These are phyloP conservation scores for Arachnomyces sp. DNA, from an alignment of 2,329 filamentous ascomycete species.

Conservation along the genomic window DNA sequence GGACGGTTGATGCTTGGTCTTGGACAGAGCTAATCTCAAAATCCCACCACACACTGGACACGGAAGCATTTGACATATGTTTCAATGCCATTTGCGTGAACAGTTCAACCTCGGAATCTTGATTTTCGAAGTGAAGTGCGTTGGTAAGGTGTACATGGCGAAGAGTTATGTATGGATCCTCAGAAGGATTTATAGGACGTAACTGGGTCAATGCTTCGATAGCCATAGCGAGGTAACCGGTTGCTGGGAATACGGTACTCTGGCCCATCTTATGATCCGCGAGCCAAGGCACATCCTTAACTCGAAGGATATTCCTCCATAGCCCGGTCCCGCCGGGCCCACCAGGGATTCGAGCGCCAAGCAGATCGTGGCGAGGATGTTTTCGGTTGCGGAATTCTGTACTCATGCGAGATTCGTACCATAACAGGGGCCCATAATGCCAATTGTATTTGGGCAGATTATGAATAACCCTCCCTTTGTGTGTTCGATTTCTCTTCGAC, in stretches of 20 bases:
- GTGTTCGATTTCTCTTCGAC: neutral
- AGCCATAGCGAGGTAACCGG: constrained; percentile 36
- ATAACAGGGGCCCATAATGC: constrained; percentile 18
- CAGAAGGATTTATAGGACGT: neutral
- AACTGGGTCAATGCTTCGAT: constrained; percentile 29
- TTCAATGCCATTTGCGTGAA: no score
- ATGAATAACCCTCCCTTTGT: constrained; percentile 10
- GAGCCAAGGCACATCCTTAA: constrained; percentile 30
- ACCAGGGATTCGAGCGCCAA: constrained; percentile 16
- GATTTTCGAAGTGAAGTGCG: no score
- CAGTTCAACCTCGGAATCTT: no score
- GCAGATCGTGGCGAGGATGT: constrained; percentile 17
- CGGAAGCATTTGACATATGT: no score
- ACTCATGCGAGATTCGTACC: constrained; percentile 20
- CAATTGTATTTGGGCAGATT: constrained; percentile 23
- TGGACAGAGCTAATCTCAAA: no score
- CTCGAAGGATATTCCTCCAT: constrained; percentile 33
- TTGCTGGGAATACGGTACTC: constrained; percentile 33
- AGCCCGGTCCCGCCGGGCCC: constrained; percentile 21
- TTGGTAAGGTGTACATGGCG: no score
- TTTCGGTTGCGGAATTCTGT: constrained; percentile 15
- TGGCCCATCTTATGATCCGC: constrained; percentile 32
- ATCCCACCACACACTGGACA: no score
- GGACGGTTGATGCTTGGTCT: no score
- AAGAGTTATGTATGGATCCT: no score